Conservation (phyloP, 2,329 filamentous ascomycete genomes). For the Botrytis galanthina region DNA sequence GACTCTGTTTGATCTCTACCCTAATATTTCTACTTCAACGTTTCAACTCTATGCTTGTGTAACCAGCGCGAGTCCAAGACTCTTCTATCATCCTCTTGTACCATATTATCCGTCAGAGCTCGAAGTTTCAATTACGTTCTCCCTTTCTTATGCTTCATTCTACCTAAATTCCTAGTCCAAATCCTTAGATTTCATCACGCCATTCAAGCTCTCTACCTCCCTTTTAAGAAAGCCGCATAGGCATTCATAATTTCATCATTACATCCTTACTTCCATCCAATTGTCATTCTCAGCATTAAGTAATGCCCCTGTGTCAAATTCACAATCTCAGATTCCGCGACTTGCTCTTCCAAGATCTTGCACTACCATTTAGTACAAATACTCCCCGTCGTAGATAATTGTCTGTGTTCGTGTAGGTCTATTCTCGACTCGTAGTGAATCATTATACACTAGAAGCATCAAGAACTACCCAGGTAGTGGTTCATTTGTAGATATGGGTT, state of each 20-base stretch:
- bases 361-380: neutral
- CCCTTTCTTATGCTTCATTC: neutral
- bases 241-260: neutral
- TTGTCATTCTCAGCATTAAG: neutral
- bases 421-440: neutral
- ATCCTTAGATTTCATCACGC: neutral
- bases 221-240: neutral
- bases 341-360: neutral
- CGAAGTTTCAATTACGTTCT: neutral
- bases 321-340: neutral
- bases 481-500: neutral
- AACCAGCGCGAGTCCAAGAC: neutral
- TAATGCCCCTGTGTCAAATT: neutral
- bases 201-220: neutral
- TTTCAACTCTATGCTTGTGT: neutral
- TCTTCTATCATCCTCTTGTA: neutral
- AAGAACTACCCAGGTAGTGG: neutral
- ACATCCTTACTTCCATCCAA: neutral
- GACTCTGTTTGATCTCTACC: neutral
- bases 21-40: neutral
- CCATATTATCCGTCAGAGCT: neutral
- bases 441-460: neutral
- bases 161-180: neutral
- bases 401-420: neutral
- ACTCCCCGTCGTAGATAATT: fast-evolving